A percentile compares a stretch with the other conserved stretches of the same genome.
Conservation (phyloP, 371 early-diverging fungal genomes). For the Enterocytospora artemiae region DNA sequence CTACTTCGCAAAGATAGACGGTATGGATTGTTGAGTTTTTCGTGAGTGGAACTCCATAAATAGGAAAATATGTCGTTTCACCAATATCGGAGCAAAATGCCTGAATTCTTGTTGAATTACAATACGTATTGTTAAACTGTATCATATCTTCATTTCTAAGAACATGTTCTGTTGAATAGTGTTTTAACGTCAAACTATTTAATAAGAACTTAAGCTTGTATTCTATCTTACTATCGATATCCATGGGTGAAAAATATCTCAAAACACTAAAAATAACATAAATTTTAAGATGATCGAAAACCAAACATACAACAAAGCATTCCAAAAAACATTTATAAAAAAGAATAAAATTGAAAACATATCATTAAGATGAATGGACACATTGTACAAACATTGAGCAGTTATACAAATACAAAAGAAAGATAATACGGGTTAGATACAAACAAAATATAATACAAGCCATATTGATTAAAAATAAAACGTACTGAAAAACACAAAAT, state of each 20-base stretch:
- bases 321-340: neutral
- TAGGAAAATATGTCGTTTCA: slow-evolving; percentile 31
- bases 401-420: neutral
- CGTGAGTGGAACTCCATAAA: slow-evolving; percentile 48
- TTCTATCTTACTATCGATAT: slow-evolving; percentile 43
- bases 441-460: neutral
- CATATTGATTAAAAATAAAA: slow-evolving; percentile 1
- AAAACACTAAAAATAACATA: slow-evolving; percentile 1
- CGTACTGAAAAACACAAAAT: too few relatives aligned
- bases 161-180: slow-evolving; percentile 40
- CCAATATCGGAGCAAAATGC: slow-evolving; percentile 37
- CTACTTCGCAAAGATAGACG: slow-evolving; percentile 54
- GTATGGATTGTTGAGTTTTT: slow-evolving; percentile 43
- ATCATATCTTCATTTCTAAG: slow-evolving; percentile 14
- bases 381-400: neutral
- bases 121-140: slow-evolving; percentile 47
- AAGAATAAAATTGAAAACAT: neutral
- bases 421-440: neutral
- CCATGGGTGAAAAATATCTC: neutral
- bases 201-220: slow-evolving; percentile 52
- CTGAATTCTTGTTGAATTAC: slow-evolving; percentile 40
- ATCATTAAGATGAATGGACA: neutral
- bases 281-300: too few relatives aligned
- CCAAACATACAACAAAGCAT: neutral
- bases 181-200: slow-evolving; percentile 42